Conservation (phyloP, 1,284 basidiomycete genomes). For the Cystobasidiaceae sp. region DNA sequence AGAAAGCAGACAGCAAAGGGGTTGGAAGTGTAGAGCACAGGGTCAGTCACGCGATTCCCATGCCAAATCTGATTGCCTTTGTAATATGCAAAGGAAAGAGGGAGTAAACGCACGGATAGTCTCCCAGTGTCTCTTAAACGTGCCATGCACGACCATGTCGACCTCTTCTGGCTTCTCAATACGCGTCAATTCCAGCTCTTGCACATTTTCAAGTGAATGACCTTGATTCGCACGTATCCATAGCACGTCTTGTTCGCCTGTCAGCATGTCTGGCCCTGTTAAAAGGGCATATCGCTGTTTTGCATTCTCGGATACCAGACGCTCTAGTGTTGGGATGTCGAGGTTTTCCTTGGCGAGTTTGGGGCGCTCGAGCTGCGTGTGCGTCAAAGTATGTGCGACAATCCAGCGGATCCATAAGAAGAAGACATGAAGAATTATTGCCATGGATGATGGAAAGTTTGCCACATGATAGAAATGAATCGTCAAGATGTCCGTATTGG, state of each 20-base stretch:
- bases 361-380: conserved; percentile 56
- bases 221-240: conserved; percentile 94
- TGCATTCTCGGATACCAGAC: conserved; percentile 66
- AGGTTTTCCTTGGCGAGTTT: conserved; percentile 52
- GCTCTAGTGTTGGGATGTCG: conserved; percentile 58
- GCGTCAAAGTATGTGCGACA: too few relatives aligned
- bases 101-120: conserved; percentile 59
- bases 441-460: too few relatives aligned
- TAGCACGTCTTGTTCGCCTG: conserved; percentile 52
- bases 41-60: too few relatives aligned
- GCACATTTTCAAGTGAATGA: conserved; percentile 73
- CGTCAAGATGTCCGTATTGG: conserved; percentile 5
- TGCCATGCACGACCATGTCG: conserved; percentile 73
- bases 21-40: too few relatives aligned
- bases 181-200: conserved; percentile 63
- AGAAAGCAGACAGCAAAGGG: neutral
- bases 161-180: conserved; percentile 60
- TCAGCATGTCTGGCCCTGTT: conserved; percentile 54
- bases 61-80: too few relatives aligned
- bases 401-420: too few relatives aligned
- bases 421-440: too few relatives aligned
- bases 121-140: conserved; percentile 62
- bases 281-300: conserved; percentile 73
- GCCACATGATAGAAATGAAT: conserved; percentile 2
- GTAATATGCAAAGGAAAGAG: too few relatives aligned